These are phyloP conservation scores for Backusella luteola DNA, from an alignment of 192 early-diverging fungal genomes.

Conservation along the genomic window DNA sequence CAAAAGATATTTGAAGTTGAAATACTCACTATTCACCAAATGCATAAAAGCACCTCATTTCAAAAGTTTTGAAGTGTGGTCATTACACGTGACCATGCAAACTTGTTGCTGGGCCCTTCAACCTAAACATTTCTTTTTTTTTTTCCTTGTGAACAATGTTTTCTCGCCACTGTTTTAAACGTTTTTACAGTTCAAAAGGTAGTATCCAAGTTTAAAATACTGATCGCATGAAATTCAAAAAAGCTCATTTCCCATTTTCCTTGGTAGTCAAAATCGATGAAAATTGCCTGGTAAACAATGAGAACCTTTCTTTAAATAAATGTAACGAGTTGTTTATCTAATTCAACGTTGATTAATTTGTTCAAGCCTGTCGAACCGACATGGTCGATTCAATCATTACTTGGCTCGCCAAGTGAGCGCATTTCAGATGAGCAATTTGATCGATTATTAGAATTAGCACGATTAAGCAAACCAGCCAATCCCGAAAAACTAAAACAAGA, in stretches of 20 bases:
- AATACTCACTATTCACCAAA: too few species aligned
- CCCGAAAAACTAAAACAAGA: constrained; percentile 24
- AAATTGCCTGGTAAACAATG: background rate
- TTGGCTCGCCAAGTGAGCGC: background rate
- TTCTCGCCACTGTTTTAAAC: background rate
- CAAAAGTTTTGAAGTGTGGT: background rate
- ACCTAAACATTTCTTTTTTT: background rate
- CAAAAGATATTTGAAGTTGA: too few species aligned
- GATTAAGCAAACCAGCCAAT: background rate
- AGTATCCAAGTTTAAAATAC: background rate
- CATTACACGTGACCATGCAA: background rate
- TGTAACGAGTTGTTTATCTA: background rate
- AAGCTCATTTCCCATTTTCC: background rate
- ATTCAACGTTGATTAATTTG: background rate
- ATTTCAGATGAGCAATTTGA: constrained; percentile 25
- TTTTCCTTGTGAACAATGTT: background rate
- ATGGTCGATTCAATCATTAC: constrained; percentile 35
- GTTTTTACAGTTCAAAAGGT: background rate
- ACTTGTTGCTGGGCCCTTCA: background rate
- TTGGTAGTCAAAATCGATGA: background rate
- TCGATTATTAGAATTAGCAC: constrained; percentile 22
- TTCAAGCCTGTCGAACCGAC: constrained; percentile 22
- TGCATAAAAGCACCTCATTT: background rate
- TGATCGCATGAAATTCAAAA: too few species aligned
- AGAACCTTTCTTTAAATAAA: background rate